Base-by-base conservation (phyloP, 1,284 basidiomycete genomes). In the Thelephora terrestris region DNA sequence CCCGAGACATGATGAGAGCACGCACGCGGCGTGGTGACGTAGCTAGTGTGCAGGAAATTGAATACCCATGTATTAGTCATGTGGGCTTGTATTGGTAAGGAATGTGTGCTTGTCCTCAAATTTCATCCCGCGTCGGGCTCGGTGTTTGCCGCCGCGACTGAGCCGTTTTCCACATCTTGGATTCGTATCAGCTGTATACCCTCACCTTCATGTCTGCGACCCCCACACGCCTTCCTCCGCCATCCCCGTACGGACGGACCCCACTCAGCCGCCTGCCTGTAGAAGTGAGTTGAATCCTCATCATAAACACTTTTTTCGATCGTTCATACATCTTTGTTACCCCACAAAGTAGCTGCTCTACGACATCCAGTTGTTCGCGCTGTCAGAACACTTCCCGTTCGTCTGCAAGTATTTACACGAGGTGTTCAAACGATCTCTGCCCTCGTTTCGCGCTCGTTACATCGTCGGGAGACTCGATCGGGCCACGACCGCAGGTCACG, bases 301-400 rank as follows among this genome's bases (percentile, higher is more conserved):
- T 21, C 39, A n/a, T 10, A 21, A 21, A 18, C 9, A 21, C 4
- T 14, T 20, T 17, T 14, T n/a, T 17, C 14, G n/a, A 40, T 43
- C 40, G 20, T 10, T 34, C 20, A n/a, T n/a, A 23, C 12, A 35
- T 3, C 24, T 14, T 39, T 14, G 32, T 14, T 29, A n/a, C 7
- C 10, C 47, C 27, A 21, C 37, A 27, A 38, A 3, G 12, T 48
- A 91, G 89, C 68, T 92, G 4, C 61, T 91, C 0, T 82, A 85
- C 55, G 77, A 87, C 48, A 73, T 91, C 21, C 81, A 90, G 52
- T 70, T 84, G 12, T 73, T 71, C 51, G 77, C 85, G 0, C 63
- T 75, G 9, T 88, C 82, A 14, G 67, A 74, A 27, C 56, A 62
- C 38, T 65, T 92, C 16, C 85, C 86, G 1, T 64, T 67, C 42